A percentile compares a stretch with the other conserved stretches of the same genome.
phyloP scores from a whole-genome alignment of 225 moss, liverwort and hornwort genomes.

The Ulota crispa region DNA sequence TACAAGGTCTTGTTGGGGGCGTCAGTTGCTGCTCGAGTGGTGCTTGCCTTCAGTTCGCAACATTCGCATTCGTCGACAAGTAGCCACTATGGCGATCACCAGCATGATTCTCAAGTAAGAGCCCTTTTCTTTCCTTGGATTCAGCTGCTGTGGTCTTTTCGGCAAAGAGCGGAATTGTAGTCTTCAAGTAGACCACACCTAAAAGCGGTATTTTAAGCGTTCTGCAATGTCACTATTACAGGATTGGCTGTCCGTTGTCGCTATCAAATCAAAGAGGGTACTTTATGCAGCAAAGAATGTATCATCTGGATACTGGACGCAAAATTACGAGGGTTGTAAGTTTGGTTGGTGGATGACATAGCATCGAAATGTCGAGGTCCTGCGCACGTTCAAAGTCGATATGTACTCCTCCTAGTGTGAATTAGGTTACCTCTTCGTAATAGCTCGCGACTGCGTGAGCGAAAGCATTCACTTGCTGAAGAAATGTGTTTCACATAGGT shows the following conservation, averaged over 20 bases:
- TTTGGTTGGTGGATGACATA: neutral
- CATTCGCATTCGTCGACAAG: slow-evolving; percentile 48
- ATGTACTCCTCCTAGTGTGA: neutral
- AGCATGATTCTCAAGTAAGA: slow-evolving; percentile 40
- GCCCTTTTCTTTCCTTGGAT: neutral
- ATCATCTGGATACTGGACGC: too few relatives aligned
- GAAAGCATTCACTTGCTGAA: neutral
- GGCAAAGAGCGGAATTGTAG: neutral
- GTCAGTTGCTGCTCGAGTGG: slow-evolving; percentile 58
- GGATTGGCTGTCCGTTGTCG: too few relatives aligned
- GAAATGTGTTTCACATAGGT: neutral
- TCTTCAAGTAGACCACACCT: neutral
- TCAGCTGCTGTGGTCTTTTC: neutral
- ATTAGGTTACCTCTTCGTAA: neutral
- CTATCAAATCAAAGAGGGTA: too few relatives aligned
- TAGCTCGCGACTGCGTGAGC: neutral
- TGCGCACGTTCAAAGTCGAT: neutral
- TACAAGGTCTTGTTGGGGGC: slow-evolving; percentile 47
- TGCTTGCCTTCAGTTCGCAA: slow-evolving; percentile 46
- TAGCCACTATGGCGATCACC: slow-evolving; percentile 28
- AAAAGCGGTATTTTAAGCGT: too few relatives aligned
- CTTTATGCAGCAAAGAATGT: too few relatives aligned
- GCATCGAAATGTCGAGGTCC: neutral
- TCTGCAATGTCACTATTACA: too few relatives aligned
- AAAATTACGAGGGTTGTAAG: neutral